phyloP scores from a whole-genome alignment of 2,329 filamentous ascomycete genomes.

The Dothideomycetes sp. region DNA sequence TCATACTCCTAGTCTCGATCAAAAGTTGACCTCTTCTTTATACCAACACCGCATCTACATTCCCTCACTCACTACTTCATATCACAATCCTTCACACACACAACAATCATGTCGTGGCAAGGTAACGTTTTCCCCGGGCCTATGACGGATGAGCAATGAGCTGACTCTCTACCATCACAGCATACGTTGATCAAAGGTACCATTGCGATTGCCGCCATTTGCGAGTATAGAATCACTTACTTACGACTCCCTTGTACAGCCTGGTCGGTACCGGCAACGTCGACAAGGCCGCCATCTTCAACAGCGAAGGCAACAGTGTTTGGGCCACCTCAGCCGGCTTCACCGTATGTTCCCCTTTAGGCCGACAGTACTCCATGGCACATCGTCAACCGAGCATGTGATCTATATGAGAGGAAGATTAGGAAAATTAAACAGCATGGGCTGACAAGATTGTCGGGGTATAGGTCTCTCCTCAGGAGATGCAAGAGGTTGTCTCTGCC shows the following conservation, averaged over 20 bases:
- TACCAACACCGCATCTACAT: constrained; percentile 3
- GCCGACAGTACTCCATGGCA: too few relatives aligned
- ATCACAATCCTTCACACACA: constrained; percentile 1
- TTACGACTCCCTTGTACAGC: constrained; percentile 39
- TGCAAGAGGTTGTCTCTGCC: constrained; percentile 44
- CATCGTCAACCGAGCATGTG: constrained; percentile 2
- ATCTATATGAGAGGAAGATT: neutral
- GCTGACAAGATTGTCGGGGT: constrained; percentile 1
- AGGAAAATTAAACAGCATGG: neutral
- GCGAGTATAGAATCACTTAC: neutral
- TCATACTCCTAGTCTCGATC: too few relatives aligned
- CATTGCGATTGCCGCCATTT: constrained; percentile 12
- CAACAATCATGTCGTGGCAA: constrained; percentile 62
- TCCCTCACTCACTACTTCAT: constrained; percentile 8
- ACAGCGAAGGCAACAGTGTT: constrained; percentile 65
- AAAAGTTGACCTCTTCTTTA: constrained; percentile 6
- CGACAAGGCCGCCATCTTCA: constrained; percentile 79
- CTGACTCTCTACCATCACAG: constrained; percentile 27
- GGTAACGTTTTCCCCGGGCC: constrained; percentile 37
- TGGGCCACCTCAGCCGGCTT: constrained; percentile 68
- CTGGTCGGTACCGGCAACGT: constrained; percentile 70
- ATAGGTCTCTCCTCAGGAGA: constrained; percentile 46
- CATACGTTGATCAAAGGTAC: constrained; percentile 56
- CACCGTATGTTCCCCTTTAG: constrained; percentile 51
- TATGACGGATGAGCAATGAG: constrained; percentile 14